Evolutionary conservation across 257 asterid species (phyloP).

Genomic region (Mentha longifolia): DNA sequence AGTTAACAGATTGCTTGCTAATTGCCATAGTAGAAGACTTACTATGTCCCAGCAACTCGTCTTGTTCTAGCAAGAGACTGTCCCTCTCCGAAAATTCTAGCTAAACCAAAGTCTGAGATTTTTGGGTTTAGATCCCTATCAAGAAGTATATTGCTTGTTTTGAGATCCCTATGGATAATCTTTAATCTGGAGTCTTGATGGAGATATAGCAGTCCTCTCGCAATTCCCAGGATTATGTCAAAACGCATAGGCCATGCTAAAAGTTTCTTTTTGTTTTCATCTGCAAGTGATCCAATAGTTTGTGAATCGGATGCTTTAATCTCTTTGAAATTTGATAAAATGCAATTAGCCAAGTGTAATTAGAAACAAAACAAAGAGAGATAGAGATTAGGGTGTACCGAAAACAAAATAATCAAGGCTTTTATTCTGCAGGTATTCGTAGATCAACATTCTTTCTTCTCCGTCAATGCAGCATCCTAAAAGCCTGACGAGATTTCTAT

Average conservation of each 20-base stretch:
- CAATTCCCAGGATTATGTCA: conserved; percentile 45
- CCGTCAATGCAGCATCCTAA: too few relatives aligned
- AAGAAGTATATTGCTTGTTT: conserved; percentile 53
- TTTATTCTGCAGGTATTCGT: conserved; percentile 36
- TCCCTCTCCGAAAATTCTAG: conserved; percentile 43
- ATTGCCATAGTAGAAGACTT: conserved; percentile 5
- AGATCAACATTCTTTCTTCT: too few relatives aligned
- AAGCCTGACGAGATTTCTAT: too few relatives aligned
- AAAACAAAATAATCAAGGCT: conserved; percentile 36
- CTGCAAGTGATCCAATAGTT: conserved; percentile 25
- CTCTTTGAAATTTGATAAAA: neutral
- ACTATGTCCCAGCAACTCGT: conserved; percentile 56
- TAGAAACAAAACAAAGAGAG: neutral
- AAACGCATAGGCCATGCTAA: conserved; percentile 49
- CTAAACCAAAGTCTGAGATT: conserved; percentile 59
- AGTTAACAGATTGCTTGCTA: neutral
- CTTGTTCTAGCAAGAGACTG: conserved; percentile 39
- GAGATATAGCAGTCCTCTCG: conserved; percentile 51
- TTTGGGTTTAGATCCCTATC: conserved; percentile 46
- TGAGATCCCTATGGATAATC: too few relatives aligned
- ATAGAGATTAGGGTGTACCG: neutral
- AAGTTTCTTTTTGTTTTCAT: conserved; percentile 23
- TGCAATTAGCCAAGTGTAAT: neutral
- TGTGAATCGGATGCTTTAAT: neutral
- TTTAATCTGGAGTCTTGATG: conserved; percentile 56